phyloP scores from a whole-genome alignment of 805 yeast species.

The Vanderwaltozyma yarrowii region DNA sequence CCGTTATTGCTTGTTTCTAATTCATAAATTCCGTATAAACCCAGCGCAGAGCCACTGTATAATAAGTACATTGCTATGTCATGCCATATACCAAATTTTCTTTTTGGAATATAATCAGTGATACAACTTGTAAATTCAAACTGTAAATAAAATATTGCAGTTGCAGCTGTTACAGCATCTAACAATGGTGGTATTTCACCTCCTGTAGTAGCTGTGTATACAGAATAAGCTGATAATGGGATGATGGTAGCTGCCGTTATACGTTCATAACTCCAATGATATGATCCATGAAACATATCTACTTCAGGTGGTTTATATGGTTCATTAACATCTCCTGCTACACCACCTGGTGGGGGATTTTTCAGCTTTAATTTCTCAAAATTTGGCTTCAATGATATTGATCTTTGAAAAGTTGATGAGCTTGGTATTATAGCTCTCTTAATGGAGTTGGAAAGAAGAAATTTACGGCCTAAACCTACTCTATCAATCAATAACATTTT shows the following conservation, averaged over 20 bases:
- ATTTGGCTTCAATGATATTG: constrained; percentile 19
- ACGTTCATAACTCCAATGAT: constrained; percentile 68
- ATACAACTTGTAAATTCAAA: constrained; percentile 72
- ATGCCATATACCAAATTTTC: constrained; percentile 63
- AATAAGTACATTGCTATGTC: constrained; percentile 48
- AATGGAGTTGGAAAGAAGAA: not conserved
- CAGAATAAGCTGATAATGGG: constrained; percentile 53
- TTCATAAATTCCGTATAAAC: constrained; percentile 61
- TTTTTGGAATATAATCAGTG: constrained; percentile 64
- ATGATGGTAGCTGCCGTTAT: constrained; percentile 47
- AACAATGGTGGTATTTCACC: constrained; percentile 38
- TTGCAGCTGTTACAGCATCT: constrained; percentile 47
- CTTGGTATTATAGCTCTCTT: not conserved
- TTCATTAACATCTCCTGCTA: constrained; percentile 39
- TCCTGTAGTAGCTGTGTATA: constrained; percentile 34
- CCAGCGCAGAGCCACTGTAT: constrained; percentile 52
- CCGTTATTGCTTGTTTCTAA: constrained; percentile 63
- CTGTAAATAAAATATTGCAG: constrained; percentile 52
- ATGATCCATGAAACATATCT: constrained; percentile 51
- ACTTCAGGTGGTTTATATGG: constrained; percentile 46
- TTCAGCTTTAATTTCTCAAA: constrained; percentile 34
- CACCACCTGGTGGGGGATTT: constrained; percentile 64
- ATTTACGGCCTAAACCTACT: not conserved
- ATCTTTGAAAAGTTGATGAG: constrained; percentile 1
- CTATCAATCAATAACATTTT: not conserved